Evolutionary conservation across 2,329 filamentous ascomycete genomes (phyloP).

Genomic region (Colletotrichum godetiae): DNA sequence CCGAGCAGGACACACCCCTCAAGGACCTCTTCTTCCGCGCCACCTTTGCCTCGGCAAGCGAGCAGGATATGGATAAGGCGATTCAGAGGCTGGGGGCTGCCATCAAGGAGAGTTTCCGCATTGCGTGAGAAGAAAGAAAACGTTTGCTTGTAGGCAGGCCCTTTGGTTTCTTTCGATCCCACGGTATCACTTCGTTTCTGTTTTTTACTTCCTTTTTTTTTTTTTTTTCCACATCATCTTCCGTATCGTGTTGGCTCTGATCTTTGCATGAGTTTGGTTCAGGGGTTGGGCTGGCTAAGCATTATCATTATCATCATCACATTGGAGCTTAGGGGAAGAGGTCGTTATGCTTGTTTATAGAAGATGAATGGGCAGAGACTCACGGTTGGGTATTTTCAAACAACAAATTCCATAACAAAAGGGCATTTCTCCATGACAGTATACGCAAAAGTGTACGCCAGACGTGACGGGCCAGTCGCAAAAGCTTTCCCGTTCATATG

Average conservation of each 20-base stretch:
- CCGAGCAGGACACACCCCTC: conserved; percentile 71
- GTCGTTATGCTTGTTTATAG: neutral
- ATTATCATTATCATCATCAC: neutral
- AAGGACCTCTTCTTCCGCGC: conserved; percentile 86
- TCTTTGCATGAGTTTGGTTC: neutral
- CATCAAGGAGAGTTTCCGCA: conserved; percentile 68
- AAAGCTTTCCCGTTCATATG: no score
- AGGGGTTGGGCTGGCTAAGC: neutral
- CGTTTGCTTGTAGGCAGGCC: no score
- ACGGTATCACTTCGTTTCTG: neutral
- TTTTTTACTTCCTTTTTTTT: neutral
- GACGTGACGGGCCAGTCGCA: no score
- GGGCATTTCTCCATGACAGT: no score
- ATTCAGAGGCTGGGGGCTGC: conserved; percentile 82
- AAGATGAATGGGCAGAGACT: neutral
- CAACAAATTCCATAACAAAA: neutral
- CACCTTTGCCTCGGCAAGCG: conserved; percentile 86
- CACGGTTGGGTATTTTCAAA: neutral
- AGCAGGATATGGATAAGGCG: conserved; percentile 76
- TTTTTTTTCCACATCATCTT: no score
- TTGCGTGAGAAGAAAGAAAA: conserved; percentile 39
- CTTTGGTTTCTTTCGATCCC: no score
- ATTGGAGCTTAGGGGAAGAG: neutral
- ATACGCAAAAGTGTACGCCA: no score
- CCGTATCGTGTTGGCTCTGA: neutral